These are phyloP conservation scores for Penicillium polonicum DNA, from an alignment of 2,329 filamentous ascomycete species.

Conservation along the genomic window DNA sequence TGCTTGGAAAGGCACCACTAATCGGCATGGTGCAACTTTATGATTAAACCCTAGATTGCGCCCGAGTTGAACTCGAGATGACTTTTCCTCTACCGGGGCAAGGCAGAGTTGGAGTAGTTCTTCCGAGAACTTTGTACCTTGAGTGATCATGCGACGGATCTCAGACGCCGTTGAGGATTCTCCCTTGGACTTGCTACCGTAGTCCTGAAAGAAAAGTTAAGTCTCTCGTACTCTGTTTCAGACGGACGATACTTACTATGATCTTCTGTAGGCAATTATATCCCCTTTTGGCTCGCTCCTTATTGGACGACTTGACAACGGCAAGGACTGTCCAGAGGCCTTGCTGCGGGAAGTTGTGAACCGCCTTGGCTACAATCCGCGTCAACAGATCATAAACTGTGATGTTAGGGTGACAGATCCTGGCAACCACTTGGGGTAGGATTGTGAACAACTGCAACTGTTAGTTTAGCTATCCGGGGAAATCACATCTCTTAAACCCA, in stretches of 20 bases:
- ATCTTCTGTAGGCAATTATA: constrained; percentile 44
- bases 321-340: constrained; percentile 88
- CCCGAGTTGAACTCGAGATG: constrained; percentile 70
- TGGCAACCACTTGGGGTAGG: constrained; percentile 90
- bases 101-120: constrained; percentile 80
- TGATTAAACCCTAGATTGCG: constrained; percentile 80
- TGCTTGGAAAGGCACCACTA: constrained; percentile 86
- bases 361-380: constrained; percentile 81
- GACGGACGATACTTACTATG: constrained; percentile 28
- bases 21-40: constrained; percentile 73
- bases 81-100: constrained; percentile 70
- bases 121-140: constrained; percentile 79
- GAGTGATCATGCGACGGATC: constrained; percentile 68
- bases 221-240: background rate
- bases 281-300: constrained; percentile 63
- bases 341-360: constrained; percentile 82
- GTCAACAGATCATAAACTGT: constrained; percentile 75
- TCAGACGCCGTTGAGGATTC: constrained; percentile 51
- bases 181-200: constrained; percentile 50
- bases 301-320: constrained; percentile 75
- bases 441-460: constrained; percentile 54
- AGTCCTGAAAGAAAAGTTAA: constrained; percentile 41
- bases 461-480: constrained; percentile 17
- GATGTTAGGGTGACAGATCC: constrained; percentile 81
- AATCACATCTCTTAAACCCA: constrained; percentile 22